phyloP scores from a whole-genome alignment of 2,329 filamentous ascomycete genomes.

The Rhynchosporium secalis region DNA sequence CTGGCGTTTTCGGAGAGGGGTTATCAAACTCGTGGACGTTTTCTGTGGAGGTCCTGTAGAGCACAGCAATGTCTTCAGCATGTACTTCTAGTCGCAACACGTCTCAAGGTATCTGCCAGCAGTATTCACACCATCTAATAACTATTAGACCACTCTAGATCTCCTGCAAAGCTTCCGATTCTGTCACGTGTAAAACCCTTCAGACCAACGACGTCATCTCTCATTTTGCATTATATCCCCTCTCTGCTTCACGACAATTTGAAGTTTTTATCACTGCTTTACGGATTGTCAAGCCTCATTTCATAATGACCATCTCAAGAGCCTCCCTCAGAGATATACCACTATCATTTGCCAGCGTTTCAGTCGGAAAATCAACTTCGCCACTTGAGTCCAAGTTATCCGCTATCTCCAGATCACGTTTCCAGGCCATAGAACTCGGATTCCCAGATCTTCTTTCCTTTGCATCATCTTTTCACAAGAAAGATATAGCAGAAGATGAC shows the following conservation, averaged over 20 bases:
- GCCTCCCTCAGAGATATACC: constrained; percentile 42
- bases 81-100: background rate
- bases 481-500: constrained; percentile 56
- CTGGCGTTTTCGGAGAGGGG: constrained; percentile 5
- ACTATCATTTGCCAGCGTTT: constrained; percentile 56
- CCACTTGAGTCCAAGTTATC: constrained; percentile 59
- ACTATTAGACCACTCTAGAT: too few species aligned
- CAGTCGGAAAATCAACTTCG: constrained; percentile 45
- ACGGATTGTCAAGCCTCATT: background rate
- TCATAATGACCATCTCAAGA: constrained; percentile 22
- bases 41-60: too few species aligned
- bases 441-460: constrained; percentile 72
- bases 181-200: background rate
- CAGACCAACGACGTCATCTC: background rate
- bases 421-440: constrained; percentile 69
- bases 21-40: background rate
- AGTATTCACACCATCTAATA: background rate
- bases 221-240: background rate
- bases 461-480: constrained; percentile 51
- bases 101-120: background rate
- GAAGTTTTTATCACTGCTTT: background rate
- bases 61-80: background rate
- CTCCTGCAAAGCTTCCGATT: background rate
- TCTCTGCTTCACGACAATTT: background rate
- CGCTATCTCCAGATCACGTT: constrained; percentile 64